A percentile compares a stretch with the other conserved stretches of the same genome.
Conservation (phyloP, 768 basidiomycete species). For the Tylopilus plumbeoviolaceoides region DNA sequence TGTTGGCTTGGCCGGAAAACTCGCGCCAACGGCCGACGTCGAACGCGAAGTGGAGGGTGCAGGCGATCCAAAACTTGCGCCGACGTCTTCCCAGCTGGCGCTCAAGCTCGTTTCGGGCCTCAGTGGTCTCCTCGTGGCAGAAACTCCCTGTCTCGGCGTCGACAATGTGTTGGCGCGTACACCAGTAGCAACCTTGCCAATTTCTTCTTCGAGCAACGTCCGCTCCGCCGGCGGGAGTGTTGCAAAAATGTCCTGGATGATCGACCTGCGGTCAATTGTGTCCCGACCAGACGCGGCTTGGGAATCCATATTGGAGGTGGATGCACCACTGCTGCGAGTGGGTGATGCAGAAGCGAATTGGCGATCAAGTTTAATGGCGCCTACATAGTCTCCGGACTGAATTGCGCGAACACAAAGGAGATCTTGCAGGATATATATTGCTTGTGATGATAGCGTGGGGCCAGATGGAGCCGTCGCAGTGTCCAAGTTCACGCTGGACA, state of each 20-base stretch:
- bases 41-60: conserved; percentile 6
- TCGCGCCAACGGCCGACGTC: conserved; percentile 1
- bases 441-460: conserved; percentile 37
- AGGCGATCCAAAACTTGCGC: conserved; percentile 17
- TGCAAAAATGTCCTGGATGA: conserved; percentile 66
- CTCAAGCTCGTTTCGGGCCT: conserved; percentile 38
- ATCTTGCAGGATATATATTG: conserved; percentile 63
- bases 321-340: conserved; percentile 8
- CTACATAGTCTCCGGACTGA: conserved; percentile 62
- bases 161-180: conserved; percentile 12
- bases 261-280: conserved; percentile 50
- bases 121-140: conserved; percentile 21
- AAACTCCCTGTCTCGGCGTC: conserved; percentile 1
- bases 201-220: conserved; percentile 54
- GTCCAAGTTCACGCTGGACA: conserved; percentile 4
- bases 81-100: conserved; percentile 64
- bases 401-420: conserved; percentile 76
- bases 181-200: conserved; percentile 37
- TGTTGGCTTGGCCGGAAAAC: conserved; percentile 6
- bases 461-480: not conserved
- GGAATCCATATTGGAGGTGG: conserved; percentile 19
- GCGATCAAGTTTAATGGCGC: conserved; percentile 75
- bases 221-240: conserved; percentile 63
- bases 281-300: conserved; percentile 28
- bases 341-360: conserved; percentile 48